A percentile compares a stretch with the other conserved stretches of the same genome.
Evolutionary conservation across 306 rosid genomes (phyloP).

Genomic region (Malus fusca): DNA sequence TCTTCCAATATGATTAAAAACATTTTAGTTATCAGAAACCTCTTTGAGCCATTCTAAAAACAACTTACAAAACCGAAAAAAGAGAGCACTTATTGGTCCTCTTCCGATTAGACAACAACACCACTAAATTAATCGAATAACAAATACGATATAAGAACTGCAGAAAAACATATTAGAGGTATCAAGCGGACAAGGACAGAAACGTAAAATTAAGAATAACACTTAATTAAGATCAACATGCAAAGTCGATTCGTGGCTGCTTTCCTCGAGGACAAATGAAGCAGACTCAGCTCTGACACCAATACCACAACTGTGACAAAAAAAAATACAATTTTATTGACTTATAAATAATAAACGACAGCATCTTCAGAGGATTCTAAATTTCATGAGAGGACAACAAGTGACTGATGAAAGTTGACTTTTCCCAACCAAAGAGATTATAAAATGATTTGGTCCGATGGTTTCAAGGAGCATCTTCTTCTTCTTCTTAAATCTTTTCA

Average conservation of each 20-base stretch:
- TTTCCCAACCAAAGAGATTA: neutral
- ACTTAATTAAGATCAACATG: neutral
- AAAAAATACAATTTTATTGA: neutral
- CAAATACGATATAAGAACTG: neutral
- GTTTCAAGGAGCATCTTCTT: neutral
- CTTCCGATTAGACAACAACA: neutral
- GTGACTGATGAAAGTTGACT: neutral
- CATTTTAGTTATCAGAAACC: too few relatives aligned
- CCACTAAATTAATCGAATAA: neutral
- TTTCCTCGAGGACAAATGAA: constrained; percentile 18
- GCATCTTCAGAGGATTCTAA: neutral
- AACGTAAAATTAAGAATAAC: neutral
- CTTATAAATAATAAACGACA: neutral
- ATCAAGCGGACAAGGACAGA: neutral
- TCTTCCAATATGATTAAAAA: neutral
- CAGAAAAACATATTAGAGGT: neutral
- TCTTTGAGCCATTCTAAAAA: neutral
- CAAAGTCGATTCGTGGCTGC: neutral
- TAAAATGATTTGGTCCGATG: neutral
- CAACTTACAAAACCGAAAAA: too few relatives aligned
- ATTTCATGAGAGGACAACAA: neutral
- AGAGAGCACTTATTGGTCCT: too few relatives aligned
- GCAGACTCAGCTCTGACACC: constrained; percentile 25
- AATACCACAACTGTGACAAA: neutral
- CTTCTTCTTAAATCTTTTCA: neutral